These are phyloP conservation scores for Porcisia deanei DNA, from an alignment of 208 protist genomes.

Conservation along the genomic window DNA sequence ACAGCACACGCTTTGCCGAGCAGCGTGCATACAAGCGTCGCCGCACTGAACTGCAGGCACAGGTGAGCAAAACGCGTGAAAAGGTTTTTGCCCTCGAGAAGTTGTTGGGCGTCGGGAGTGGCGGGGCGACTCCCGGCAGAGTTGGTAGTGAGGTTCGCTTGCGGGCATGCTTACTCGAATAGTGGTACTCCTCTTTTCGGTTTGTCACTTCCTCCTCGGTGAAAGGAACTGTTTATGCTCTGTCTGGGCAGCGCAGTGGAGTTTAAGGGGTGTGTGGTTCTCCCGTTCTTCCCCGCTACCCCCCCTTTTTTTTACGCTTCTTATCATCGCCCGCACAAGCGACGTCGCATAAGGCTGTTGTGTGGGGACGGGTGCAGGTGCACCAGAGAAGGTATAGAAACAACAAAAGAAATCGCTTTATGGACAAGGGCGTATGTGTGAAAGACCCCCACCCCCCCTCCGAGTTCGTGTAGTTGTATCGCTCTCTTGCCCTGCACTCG, in stretches of 20 bases:
- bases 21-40: slow-evolving; percentile 39
- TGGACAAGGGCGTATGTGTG: no score
- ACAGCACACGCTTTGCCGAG: slow-evolving; percentile 38
- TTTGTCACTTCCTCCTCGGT: background rate
- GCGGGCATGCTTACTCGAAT: slow-evolving; percentile 6
- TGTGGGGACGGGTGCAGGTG: no score
- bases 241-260: background rate
- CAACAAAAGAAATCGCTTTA: no score
- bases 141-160: background rate
- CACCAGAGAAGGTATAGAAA: no score
- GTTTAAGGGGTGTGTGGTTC: background rate
- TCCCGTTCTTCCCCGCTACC: background rate
- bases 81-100: slow-evolving; percentile 49
- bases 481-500: no score
- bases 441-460: no score
- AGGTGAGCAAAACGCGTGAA: slow-evolving; percentile 17
- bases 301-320: background rate
- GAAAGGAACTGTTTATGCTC: background rate
- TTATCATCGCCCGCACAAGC: background rate
- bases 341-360: background rate
- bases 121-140: background rate
- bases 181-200: background rate
- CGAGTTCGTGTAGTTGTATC: no score
- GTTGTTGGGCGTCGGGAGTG: slow-evolving; percentile 15
- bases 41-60: slow-evolving; percentile 22